phyloP scores from a whole-genome alignment of 108 stramenopile species.

The Nitzschia sp. region DNA sequence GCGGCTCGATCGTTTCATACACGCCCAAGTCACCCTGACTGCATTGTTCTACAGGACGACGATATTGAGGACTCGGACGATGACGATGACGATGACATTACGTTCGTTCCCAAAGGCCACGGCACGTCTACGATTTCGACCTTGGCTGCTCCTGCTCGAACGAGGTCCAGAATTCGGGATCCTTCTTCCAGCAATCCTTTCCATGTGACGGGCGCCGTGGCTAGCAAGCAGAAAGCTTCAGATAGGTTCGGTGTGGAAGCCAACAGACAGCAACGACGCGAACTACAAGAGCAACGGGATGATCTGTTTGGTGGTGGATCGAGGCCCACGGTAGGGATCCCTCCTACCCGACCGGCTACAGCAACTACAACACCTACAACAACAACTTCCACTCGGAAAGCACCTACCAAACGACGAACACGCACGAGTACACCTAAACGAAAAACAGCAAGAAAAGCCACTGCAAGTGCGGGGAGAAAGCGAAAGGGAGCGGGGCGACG shows the following conservation, averaged over 20 bases:
- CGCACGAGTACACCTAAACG: no score
- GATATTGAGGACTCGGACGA: background rate
- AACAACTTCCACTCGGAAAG: no score
- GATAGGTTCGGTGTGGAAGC: no score
- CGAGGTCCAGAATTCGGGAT: constrained; percentile 16
- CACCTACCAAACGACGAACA: no score
- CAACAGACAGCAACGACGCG: background rate
- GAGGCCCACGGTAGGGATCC: no score
- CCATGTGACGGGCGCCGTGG: constrained; percentile 9
- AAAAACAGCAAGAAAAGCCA: no score
- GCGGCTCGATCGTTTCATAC: no score
- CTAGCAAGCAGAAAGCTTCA: background rate
- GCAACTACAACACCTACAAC: background rate
- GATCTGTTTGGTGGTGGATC: no score
- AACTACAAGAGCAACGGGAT: background rate
- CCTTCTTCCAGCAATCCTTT: constrained; percentile 25
- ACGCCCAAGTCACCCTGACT: background rate
- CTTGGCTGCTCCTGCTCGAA: background rate
- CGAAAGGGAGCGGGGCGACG: no score
- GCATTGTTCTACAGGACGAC: background rate
- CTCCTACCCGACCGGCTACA: background rate
- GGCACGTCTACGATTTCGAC: background rate
- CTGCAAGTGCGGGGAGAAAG: no score
- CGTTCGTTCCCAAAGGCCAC: no score
- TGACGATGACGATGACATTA: background rate